A percentile compares a stretch with the other conserved stretches of the same genome.
phyloP scores from a whole-genome alignment of 148 eudicot genomes.

The Silene uniflora region DNA sequence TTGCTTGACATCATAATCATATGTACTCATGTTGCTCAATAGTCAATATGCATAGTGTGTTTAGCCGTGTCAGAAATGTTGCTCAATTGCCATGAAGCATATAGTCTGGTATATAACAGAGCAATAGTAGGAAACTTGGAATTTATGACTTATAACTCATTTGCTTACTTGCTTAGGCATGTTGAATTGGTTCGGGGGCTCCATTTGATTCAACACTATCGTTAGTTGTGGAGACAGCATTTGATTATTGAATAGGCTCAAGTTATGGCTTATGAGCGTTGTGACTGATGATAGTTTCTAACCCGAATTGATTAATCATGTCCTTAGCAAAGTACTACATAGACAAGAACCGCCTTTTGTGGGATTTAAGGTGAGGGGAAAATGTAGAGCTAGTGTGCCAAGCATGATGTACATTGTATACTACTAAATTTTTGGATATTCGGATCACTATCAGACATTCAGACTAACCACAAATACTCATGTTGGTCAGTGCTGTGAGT shows the following conservation, averaged over 20 bases:
- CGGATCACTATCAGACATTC: not conserved
- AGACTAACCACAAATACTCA: not conserved
- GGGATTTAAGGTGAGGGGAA: not conserved
- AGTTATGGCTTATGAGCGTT: not conserved
- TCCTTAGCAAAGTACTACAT: not conserved
- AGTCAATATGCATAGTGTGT: not conserved
- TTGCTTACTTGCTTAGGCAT: not conserved
- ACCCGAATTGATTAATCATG: no score
- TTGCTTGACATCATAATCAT: not conserved
- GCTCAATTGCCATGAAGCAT: not conserved
- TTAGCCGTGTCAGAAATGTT: not conserved
- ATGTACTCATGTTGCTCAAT: not conserved
- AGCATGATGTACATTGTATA: not conserved
- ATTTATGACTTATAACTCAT: not conserved
- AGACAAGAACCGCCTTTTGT: conserved; percentile 23
- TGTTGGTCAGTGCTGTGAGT: no score
- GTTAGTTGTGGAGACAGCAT: not conserved
- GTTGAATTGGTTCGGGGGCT: not conserved
- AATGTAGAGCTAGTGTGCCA: not conserved
- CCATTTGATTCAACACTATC: not conserved
- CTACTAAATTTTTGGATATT: not conserved
- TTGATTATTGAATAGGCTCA: not conserved
- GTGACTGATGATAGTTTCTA: not conserved
- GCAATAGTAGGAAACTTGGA: not conserved
- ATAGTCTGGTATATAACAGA: not conserved